Evolutionary conservation across 306 rosid species (phyloP).

Genomic region (Vicia faba): DNA sequence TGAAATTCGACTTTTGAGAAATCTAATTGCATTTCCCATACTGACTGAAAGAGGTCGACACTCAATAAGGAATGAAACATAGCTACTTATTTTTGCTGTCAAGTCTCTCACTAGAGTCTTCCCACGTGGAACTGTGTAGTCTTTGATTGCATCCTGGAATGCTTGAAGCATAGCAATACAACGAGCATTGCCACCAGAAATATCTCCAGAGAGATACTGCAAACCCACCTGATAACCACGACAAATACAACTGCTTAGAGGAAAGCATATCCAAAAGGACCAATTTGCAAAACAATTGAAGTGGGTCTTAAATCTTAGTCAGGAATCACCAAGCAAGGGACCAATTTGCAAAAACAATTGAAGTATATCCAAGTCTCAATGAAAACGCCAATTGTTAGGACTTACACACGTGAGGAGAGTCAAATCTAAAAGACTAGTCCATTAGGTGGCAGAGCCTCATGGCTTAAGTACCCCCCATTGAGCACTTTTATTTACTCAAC

Average conservation of each 20-base stretch:
- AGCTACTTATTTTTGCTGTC: conserved; percentile 52
- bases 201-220: conserved; percentile 45
- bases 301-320: background rate
- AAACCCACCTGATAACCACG: conserved; percentile 48
- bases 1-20: conserved; percentile 53
- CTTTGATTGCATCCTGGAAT: conserved; percentile 54
- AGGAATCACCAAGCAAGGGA: background rate
- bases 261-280: conserved; percentile 6
- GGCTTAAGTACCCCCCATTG: too few relatives aligned
- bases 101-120: conserved; percentile 52
- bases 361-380: too few relatives aligned
- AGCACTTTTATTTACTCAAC: too few relatives aligned
- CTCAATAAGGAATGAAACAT: conserved; percentile 53
- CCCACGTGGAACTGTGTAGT: conserved; percentile 44
- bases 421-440: too few relatives aligned
- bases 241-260: conserved; percentile 26
- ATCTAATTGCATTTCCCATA: conserved; percentile 62
- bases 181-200: conserved; percentile 54
- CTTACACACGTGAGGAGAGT: too few relatives aligned
- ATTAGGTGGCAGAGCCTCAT: too few relatives aligned
- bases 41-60: conserved; percentile 59
- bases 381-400: too few relatives aligned
- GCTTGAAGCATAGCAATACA: conserved; percentile 56
- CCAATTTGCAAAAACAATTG: too few relatives aligned
- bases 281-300: conserved; percentile 22